These are phyloP conservation scores for Alternaria angustiovoidea DNA, from an alignment of 2,329 filamentous ascomycete species.

Conservation along the genomic window DNA sequence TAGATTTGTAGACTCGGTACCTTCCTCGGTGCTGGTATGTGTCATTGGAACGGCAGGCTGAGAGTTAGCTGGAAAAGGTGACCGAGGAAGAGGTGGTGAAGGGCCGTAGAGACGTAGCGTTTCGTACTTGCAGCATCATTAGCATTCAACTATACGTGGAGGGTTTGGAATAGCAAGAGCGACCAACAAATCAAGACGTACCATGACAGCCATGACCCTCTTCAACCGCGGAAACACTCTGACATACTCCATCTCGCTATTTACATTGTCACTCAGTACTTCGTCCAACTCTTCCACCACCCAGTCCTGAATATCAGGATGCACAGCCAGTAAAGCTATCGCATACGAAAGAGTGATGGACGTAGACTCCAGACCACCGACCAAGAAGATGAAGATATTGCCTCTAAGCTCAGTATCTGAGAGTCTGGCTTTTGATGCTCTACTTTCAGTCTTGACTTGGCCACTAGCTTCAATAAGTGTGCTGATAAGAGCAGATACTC, in stretches of 20 bases:
- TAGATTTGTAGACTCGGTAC: slow-evolving; percentile 10
- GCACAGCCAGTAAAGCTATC: slow-evolving; percentile 56
- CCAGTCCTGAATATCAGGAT: slow-evolving; percentile 63
- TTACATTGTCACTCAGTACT: slow-evolving; percentile 33
- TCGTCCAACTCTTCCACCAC: slow-evolving; percentile 58
- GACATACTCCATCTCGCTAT: slow-evolving; percentile 49
- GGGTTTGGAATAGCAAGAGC: neutral
- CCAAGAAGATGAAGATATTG: slow-evolving; percentile 43
- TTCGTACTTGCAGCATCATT: slow-evolving; percentile 28
- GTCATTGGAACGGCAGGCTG: slow-evolving; percentile 14
- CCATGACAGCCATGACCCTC: slow-evolving; percentile 60
- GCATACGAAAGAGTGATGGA: slow-evolving; percentile 61
- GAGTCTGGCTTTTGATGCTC: slow-evolving; percentile 9
- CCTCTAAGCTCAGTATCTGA: slow-evolving; percentile 37
- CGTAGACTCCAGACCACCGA: slow-evolving; percentile 44
- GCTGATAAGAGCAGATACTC: slow-evolving; percentile 37
- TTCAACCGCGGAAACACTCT: slow-evolving; percentile 55
- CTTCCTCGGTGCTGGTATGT: neutral
- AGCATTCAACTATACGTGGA: neutral
- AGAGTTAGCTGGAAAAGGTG: neutral
- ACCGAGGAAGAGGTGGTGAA: slow-evolving; percentile 27
- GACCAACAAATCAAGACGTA: slow-evolving; percentile 25
- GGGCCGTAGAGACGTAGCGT: slow-evolving; percentile 39
- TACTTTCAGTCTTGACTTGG: neutral
- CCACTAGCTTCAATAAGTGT: slow-evolving; percentile 39